Percentiles rank a stretch among this genome's conserved stretches.
phyloP scores from a whole-genome alignment of 768 basidiomycete species.

The Candolleomyces efflorescens region DNA sequence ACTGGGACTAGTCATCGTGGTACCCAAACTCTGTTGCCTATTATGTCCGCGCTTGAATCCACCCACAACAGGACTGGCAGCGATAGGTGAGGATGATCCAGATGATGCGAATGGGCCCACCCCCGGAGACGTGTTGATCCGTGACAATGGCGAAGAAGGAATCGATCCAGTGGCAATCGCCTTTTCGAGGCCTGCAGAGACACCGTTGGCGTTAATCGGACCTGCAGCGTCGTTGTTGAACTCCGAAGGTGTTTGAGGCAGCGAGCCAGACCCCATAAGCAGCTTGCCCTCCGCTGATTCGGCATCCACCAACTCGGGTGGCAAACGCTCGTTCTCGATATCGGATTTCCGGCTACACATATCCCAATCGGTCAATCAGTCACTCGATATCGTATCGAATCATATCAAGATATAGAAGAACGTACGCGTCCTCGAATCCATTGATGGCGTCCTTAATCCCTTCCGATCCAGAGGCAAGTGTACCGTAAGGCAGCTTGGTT shows the following conservation, averaged over 20 bases:
- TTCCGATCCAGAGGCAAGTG: slow-evolving; percentile 83
- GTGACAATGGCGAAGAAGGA: slow-evolving; percentile 17
- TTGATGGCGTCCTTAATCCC: slow-evolving; percentile 94
- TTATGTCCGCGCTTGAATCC: slow-evolving; percentile 70
- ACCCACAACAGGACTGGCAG: slow-evolving; percentile 35
- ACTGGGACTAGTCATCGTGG: slow-evolving; percentile 93
- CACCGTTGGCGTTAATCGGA: slow-evolving; percentile 44
- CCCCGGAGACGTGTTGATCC: slow-evolving; percentile 25
- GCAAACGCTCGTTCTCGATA: slow-evolving; percentile 98
- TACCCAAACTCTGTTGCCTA: slow-evolving; percentile 82
- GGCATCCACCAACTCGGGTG: slow-evolving; percentile 89
- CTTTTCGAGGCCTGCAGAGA: slow-evolving; percentile 40
- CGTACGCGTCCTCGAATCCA: slow-evolving; percentile 91
- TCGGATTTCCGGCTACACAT: slow-evolving; percentile 87
- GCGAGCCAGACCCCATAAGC: slow-evolving; percentile 33
- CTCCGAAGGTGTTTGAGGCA: slow-evolving; percentile 56
- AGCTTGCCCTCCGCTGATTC: slow-evolving; percentile 68
- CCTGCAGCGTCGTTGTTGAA: slow-evolving; percentile 32
- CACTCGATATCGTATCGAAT: too few species aligned
- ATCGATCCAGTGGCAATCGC: slow-evolving; percentile 25
- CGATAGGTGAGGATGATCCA: slow-evolving; percentile 29
- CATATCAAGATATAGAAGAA: not conserved
- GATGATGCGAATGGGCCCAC: slow-evolving; percentile 13
- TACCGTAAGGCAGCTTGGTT: slow-evolving; percentile 73
- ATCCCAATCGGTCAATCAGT: too few species aligned